Evolutionary conservation across 192 early-diverging fungal species (phyloP), one percentile per base, ranked within the genome.

Genomic region (Mortierella alpina): DNA sequence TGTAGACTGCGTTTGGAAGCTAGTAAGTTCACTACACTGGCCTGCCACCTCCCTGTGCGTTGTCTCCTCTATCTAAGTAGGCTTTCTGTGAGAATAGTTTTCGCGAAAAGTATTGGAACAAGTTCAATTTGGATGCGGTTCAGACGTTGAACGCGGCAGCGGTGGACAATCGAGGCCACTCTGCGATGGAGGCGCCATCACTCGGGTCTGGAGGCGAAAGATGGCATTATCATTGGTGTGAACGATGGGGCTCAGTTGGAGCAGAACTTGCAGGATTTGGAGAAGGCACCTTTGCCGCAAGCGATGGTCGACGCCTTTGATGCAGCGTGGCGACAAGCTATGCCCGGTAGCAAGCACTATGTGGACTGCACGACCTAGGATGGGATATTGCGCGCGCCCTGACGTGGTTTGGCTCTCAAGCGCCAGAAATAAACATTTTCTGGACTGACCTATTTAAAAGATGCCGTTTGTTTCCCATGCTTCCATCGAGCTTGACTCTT

Each of bases 241-340:
- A 20, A 15, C 23, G n/a, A 18, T 0, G 9, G 3, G 15, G 66
- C 52, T 8, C 63, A 72, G 7, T 41, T 79, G 20, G 61, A 69
- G 40, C 44, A 75, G 53, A 90, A 89, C 64, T 70, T 90, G 40
- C 55, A 70, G 12, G 84, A 78, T 23, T 81, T 80, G 70, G 83
- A 86, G 41, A 83, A 59, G 48, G 86, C 82, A 11, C 78, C 85
- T 10, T 70, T 91, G 61, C 87, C 88, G 11, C 77, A 69, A 39
- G 74, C 13, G 8, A 69, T 91, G 40, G 60, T 90, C 11, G 63
- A 51, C n/a, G 86, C 84, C 12, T 84, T 91, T 18, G 88, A 91
- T 58, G 80, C 73, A 20, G 85, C 82, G 4, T 91, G 88, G 86
- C 31, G 31, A 3, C 31, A 31, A 11, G 85, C 82, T 10, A 82